These are phyloP conservation scores for Schwanniomyces etchellsii DNA, from an alignment of 1,139 yeast species.

Conservation along the genomic window DNA sequence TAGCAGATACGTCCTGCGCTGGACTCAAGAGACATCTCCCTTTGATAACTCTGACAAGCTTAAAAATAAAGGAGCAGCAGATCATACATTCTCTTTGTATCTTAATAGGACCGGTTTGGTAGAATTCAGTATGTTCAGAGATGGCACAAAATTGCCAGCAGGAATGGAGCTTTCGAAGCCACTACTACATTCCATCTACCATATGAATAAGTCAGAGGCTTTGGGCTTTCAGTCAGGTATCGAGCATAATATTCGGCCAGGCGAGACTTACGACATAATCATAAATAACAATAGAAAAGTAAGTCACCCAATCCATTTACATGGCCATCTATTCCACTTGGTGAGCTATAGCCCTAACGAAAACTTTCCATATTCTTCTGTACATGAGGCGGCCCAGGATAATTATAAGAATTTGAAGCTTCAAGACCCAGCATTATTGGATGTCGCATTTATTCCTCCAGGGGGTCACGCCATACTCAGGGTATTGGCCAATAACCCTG, in stretches of 20 bases:
- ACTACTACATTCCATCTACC: constrained; percentile 7
- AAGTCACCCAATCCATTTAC: constrained; percentile 31
- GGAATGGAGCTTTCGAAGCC: constrained; percentile 15
- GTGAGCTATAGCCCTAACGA: constrained; percentile 17
- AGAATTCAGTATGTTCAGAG: constrained; percentile 20
- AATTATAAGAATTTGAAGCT: constrained; percentile 12
- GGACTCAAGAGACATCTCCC: constrained; percentile 1
- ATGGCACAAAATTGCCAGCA: constrained; percentile 14
- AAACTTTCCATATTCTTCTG: constrained; percentile 16
- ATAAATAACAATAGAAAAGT: constrained; percentile 19
- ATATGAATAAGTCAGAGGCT: constrained; percentile 4
- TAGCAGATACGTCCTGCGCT: constrained; percentile 16
- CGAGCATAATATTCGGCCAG: constrained; percentile 7
- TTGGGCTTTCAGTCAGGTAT: constrained; percentile 7
- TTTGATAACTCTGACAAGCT: constrained; percentile 5
- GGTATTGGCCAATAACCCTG: constrained; percentile 13
- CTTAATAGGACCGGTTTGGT: constrained; percentile 21
- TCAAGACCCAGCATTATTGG: constrained; percentile 18
- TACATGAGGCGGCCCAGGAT: constrained; percentile 16
- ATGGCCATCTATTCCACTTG: constrained; percentile 28
- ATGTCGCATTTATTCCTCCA: constrained; percentile 20
- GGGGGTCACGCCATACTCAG: constrained; percentile 24
- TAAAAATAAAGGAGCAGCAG: constrained; percentile 10
- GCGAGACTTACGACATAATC: constrained; percentile 24
- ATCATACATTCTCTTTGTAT: constrained; percentile 17